Base-by-base conservation (phyloP, 768 basidiomycete genomes). In the Chalciporus pseudorubinellus region DNA sequence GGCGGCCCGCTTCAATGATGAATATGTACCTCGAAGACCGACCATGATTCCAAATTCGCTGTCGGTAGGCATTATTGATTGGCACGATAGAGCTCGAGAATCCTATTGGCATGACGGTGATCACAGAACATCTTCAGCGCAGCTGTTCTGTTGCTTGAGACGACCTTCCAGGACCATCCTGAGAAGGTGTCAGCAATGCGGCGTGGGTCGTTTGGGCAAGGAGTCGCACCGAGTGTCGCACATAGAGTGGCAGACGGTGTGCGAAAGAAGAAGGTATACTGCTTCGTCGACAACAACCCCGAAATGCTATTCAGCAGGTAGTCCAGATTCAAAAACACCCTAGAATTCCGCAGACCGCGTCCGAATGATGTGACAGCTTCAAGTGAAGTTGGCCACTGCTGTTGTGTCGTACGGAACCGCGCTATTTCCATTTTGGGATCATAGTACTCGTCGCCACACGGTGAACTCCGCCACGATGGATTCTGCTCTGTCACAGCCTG, bases 301-400 rank as follows among this genome's bases (percentile, higher is more conserved):
- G 46, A n/a, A 46, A 54, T 38, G 38, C 28, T 46, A 20, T 29
- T 16, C 6, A 31, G 21, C 49, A 19, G 38, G 24, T 20, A 24
- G 24, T 44, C 48, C 43, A 51, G 42, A 39, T 48, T 47, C 12
- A 42, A 53, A 63, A 49, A 14, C 38, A 52, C 40, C 31, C 4
- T 6, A 24, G 57, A 62, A 59, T 41, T 26, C 34, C 22, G 42
- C 48, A 14, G n/a, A 20, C 29, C 3, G 33, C 42, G 26, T 46
- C 59, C 45, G 46, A 60, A 39, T 40, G 55, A 24, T n/a, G 28
- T 45, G 50, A 59, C 22, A n/a, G n/a, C n/a, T n/a, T n/a, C n/a
- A 28, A 28, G 26, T 28, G 26, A 31, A 31, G 29, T 31, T 31
- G 10, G 29, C 29, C 29, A 31, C 4, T 31, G 29, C 26, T 26